phyloP scores from a whole-genome alignment of 1,284 basidiomycete species.

The Porogramme epimiltina region DNA sequence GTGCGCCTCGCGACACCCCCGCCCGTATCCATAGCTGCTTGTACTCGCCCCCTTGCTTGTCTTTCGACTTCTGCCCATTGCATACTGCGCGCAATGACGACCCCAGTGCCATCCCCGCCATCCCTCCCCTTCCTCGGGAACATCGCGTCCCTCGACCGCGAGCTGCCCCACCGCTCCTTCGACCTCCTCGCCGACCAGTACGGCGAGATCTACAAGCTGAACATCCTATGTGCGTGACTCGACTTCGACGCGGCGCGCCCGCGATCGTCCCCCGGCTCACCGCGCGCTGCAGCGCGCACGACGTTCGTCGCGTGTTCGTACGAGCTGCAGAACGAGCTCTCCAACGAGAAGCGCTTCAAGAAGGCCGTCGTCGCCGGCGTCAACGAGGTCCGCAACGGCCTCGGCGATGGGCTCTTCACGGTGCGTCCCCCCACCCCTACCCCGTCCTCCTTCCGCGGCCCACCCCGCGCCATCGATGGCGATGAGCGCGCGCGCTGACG shows the following conservation, averaged over 20 bases:
- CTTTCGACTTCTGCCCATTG: too few relatives aligned
- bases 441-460: background rate
- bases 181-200: slow-evolving; percentile 44
- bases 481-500: too few relatives aligned
- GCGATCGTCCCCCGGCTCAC: background rate
- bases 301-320: slow-evolving; percentile 39
- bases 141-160: slow-evolving; percentile 38
- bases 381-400: slow-evolving; percentile 41
- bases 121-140: slow-evolving; percentile 50
- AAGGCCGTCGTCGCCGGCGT: slow-evolving; percentile 42
- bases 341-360: slow-evolving; percentile 47
- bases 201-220: slow-evolving; percentile 48
- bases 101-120: slow-evolving; percentile 43
- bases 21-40: background rate
- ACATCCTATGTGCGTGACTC: slow-evolving; percentile 37
- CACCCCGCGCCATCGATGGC: too few relatives aligned
- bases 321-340: slow-evolving; percentile 45
- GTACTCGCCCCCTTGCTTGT: too few relatives aligned
- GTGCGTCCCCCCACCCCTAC: slow-evolving; percentile 23
- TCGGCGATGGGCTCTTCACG: slow-evolving; percentile 49
- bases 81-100: slow-evolving; percentile 26
- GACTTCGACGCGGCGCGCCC: background rate
- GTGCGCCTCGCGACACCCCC: background rate
- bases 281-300: slow-evolving; percentile 26
- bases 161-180: slow-evolving; percentile 42